phyloP scores from a whole-genome alignment of 192 early-diverging fungal genomes.

The Spizellomyces punctatus region DNA sequence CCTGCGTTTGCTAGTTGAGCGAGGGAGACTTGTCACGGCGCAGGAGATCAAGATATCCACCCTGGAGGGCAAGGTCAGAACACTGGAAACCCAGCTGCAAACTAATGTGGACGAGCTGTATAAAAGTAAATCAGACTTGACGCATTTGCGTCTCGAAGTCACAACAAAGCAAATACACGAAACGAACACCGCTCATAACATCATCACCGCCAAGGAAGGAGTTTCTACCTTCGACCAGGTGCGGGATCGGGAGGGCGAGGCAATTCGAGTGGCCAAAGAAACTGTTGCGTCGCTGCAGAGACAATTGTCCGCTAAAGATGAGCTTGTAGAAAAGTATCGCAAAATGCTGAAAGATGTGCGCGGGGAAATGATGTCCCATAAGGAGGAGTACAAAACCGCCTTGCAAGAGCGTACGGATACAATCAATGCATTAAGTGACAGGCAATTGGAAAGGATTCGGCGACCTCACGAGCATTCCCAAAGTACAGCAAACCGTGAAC shows the following conservation, averaged over 20 bases:
- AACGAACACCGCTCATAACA: background rate
- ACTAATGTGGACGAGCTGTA: constrained; percentile 22
- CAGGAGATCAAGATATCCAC: constrained; percentile 44
- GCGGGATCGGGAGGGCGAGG: constrained; percentile 34
- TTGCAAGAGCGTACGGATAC: constrained; percentile 24
- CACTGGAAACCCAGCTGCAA: constrained; percentile 24
- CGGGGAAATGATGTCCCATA: constrained; percentile 32
- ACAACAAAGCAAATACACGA: background rate
- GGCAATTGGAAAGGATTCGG: constrained; percentile 31
- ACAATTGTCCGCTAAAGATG: constrained; percentile 46
- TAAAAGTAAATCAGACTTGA: constrained; percentile 29
- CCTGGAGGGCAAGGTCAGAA: constrained; percentile 35
- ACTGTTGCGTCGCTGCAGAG: constrained; percentile 46
- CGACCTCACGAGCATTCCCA: constrained; percentile 16
- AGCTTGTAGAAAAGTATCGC: constrained; percentile 47
- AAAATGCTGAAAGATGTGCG: constrained; percentile 42
- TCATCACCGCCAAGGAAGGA: background rate
- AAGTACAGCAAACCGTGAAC: background rate
- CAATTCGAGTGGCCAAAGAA: constrained; percentile 44
- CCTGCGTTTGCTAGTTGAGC: constrained; percentile 46
- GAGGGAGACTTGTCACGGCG: constrained; percentile 34
- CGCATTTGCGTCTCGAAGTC: constrained; percentile 26
- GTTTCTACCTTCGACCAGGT: background rate
- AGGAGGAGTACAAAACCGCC: constrained; percentile 25
- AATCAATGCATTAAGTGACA: constrained; percentile 32